phyloP scores from a whole-genome alignment of 73 alveolate species.

The Paramecium pentaurelia region DNA sequence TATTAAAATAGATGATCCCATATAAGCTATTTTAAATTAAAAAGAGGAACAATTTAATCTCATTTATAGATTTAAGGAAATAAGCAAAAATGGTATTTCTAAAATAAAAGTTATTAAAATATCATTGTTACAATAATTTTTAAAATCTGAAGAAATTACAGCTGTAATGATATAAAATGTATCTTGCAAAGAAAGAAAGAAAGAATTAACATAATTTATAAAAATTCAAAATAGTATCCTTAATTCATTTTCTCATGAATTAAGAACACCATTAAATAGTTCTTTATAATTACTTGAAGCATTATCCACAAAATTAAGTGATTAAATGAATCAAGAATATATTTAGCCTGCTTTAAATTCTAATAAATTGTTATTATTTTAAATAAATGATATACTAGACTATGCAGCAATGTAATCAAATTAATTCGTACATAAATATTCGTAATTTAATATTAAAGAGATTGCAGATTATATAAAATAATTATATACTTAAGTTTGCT shows the following conservation, averaged over 20 bases:
- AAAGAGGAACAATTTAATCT: neutral
- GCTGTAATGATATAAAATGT: neutral
- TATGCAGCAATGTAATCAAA: conserved; percentile 9
- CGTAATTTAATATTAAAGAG: neutral
- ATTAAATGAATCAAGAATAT: neutral
- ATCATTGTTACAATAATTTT: neutral
- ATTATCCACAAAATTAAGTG: neutral
- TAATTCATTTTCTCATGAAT: conserved; percentile 52
- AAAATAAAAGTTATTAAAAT: neutral
- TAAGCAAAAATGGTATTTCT: neutral
- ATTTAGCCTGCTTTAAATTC: conserved; percentile 47
- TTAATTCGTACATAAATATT: neutral
- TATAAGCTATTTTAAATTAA: neutral
- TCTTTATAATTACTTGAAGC: conserved; percentile 12
- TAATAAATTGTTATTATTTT: neutral
- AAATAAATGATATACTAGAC: conserved; percentile 53
- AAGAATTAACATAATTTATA: neutral
- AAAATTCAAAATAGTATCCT: neutral
- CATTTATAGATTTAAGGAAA: neutral
- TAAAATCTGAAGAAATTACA: neutral
- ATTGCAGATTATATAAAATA: neutral
- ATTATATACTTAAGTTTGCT: neutral
- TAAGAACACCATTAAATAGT: conserved; percentile 57
- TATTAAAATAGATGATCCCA: neutral
- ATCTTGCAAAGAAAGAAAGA: neutral